Conservation (phyloP, 768 basidiomycete genomes). For the Xerocomellus chrysenteron region DNA sequence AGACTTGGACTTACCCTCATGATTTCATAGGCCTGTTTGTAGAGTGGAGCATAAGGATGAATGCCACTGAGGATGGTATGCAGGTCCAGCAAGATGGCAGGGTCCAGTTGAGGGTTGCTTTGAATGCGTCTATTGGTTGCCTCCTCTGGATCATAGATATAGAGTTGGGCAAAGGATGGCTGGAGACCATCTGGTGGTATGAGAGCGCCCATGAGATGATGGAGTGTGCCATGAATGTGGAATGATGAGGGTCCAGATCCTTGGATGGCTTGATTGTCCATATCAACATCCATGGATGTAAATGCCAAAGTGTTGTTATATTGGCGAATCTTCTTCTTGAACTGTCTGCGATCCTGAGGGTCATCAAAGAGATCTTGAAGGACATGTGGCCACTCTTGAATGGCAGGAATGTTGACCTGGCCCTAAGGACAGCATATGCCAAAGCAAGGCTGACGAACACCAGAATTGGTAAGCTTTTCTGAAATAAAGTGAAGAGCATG, state of each 20-base stretch:
- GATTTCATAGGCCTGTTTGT: conserved; percentile 34
- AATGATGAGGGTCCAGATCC: conserved; percentile 18
- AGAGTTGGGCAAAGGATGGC: conserved; percentile 38
- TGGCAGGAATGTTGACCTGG: conserved; percentile 19
- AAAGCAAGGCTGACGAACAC: conserved; percentile 10
- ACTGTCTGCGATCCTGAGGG: conserved; percentile 8
- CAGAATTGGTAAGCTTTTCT: conserved; percentile 9
- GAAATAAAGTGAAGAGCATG: conserved; percentile 18
- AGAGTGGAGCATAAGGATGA: conserved; percentile 32
- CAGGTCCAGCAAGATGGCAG: conserved; percentile 19
- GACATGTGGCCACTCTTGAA: conserved; percentile 19
- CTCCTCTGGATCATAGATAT: conserved; percentile 38
- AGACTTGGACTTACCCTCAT: conserved; percentile 7
- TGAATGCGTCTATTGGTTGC: conserved; percentile 31
- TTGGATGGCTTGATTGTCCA: not conserved
- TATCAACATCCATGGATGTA: conserved; percentile 2
- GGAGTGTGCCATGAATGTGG: conserved; percentile 36
- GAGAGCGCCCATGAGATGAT: conserved; percentile 37
- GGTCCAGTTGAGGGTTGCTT: conserved; percentile 23
- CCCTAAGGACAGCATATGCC: conserved; percentile 31
- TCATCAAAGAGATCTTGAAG: conserved; percentile 16
- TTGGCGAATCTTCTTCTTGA: conserved; percentile 36
- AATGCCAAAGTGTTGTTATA: conserved; percentile 34
- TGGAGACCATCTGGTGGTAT: conserved; percentile 13
- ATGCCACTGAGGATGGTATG: conserved; percentile 21